Base-by-base conservation (phyloP, 495 filamentous ascomycete genomes). In the Elaphomyces granulatus region DNA sequence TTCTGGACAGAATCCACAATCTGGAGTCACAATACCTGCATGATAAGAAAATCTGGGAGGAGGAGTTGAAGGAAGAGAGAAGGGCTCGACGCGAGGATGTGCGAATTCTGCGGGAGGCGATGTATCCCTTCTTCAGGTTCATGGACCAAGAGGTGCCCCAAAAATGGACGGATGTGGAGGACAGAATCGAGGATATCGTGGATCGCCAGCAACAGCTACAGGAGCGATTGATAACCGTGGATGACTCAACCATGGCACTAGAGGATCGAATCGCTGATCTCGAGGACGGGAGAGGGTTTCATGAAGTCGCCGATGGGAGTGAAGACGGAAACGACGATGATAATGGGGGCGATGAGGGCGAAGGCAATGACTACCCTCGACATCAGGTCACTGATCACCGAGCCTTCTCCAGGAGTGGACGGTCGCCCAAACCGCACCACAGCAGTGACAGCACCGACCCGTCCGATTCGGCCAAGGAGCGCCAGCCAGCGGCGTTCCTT, bases 211-310 rank as follows among this genome's bases (percentile, higher is more conserved):
- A 34, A n/a, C 39, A 18, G 8, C 17, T 42, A 26, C 38, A 34
- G 16, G 38, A 41, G n/a, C 9, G 26, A 10, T 9, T 34, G 15
- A 31, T 20, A 16, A 37, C 23, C 36, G 28, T 44, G 34, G 43
- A 40, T 15, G 36, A 44, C 42, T 20, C 19, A 32, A 32, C 37
- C 19, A 42, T 28, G 21, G 17, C 33, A 18, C 16, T 44, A 37
- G 40, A 42, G 31, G 32, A 34, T 18, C 8, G 39, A 20, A 15
- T 42, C 33, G 31, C 20, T 8, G 30, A 42, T 3, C 15, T 42
- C 17, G 31, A 32, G 17, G 4, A 17, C 37, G 42, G 37, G 20
- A 4, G 38, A 37, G 8, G 23, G 14, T 40, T 8, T 26, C 23
- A 38, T 38, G 10, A 6, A 6, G 6, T 6, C 6, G 14, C 23